Conservation (phyloP, 2,329 filamentous ascomycete species). For the Botryotinia narcissicola region DNA sequence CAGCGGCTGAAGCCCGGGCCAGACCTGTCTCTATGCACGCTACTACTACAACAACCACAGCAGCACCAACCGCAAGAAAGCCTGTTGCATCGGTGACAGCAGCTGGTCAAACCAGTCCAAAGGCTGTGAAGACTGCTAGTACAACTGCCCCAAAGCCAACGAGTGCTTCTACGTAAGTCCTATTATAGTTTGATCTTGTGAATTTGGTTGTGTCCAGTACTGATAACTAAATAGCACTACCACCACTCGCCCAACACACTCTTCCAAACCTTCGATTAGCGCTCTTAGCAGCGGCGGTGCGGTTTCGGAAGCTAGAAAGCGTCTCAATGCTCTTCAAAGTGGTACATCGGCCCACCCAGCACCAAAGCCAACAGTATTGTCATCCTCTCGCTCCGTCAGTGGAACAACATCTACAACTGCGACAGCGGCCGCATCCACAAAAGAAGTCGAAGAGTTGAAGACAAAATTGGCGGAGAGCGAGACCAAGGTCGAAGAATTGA, state of each 20-base stretch:
- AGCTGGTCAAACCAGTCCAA: conserved; percentile 38
- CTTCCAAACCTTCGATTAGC: conserved; percentile 39
- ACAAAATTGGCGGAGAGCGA: conserved; percentile 58
- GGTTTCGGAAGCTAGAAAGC: conserved; percentile 54
- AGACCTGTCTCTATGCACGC: conserved; percentile 19
- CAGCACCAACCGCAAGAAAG: conserved; percentile 36
- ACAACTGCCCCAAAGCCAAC: conserved; percentile 38
- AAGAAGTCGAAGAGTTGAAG: conserved; percentile 55
- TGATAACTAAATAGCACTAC: conserved; percentile 36
- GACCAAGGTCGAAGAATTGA: conserved; percentile 55
- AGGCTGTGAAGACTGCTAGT: conserved; percentile 41
- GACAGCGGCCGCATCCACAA: conserved; percentile 2
- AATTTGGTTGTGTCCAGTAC: background rate
- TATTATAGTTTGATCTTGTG: background rate
- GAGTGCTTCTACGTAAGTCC: conserved; percentile 30
- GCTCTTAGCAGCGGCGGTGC: conserved; percentile 35
- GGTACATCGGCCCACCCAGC: conserved; percentile 37
- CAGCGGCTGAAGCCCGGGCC: conserved; percentile 35
- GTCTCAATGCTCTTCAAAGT: conserved; percentile 50
- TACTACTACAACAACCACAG: conserved; percentile 25
- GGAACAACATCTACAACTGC: conserved; percentile 20
- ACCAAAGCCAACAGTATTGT: conserved; percentile 37
- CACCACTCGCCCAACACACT: conserved; percentile 37
- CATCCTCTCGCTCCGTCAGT: conserved; percentile 41
- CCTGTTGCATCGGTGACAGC: conserved; percentile 25